Evolutionary conservation across 306 rosid genomes (phyloP).

Genomic region (Castanopsis chinensis): DNA sequence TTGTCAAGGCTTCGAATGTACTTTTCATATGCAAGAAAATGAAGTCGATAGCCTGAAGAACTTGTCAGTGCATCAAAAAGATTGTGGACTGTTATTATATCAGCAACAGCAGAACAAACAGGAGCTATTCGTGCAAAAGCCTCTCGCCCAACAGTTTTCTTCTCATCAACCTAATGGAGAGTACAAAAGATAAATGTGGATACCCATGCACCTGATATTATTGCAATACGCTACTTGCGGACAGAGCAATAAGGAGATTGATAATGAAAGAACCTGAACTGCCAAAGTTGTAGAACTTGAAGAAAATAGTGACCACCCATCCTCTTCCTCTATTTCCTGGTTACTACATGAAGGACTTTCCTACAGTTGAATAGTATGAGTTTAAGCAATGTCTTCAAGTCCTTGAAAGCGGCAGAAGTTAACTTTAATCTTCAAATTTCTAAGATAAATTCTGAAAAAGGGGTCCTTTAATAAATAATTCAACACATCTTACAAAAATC

Average conservation of each 20-base stretch:
- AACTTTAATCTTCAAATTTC: neutral
- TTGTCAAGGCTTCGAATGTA: slow-evolving; percentile 75
- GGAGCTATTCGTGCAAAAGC: slow-evolving; percentile 95
- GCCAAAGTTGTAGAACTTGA: slow-evolving; percentile 81
- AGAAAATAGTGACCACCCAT: slow-evolving; percentile 77
- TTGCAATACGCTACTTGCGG: slow-evolving; percentile 2
- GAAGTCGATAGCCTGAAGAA: slow-evolving; percentile 63
- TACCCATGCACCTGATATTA: slow-evolving; percentile 9
- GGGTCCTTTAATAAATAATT: neutral
- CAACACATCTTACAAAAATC: slow-evolving; percentile 13
- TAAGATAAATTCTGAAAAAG: neutral
- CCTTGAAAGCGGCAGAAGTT: neutral
- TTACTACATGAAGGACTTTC: slow-evolving; percentile 40
- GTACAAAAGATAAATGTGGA: neutral
- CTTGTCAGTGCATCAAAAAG: slow-evolving; percentile 73
- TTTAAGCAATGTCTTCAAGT: slow-evolving; percentile 11
- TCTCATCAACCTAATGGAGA: slow-evolving; percentile 60
- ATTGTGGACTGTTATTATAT: slow-evolving; percentile 73
- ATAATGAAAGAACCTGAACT: slow-evolving; percentile 53
- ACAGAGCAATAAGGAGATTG: slow-evolving; percentile 13
- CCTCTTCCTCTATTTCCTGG: slow-evolving; percentile 53
- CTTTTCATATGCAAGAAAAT: slow-evolving; percentile 85
- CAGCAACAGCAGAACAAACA: slow-evolving; percentile 69
- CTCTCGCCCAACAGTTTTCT: slow-evolving; percentile 77
- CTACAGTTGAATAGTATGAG: slow-evolving; percentile 44